Conservation (phyloP, 2,329 filamentous ascomycete species). For the Neobulgaria alba region DNA sequence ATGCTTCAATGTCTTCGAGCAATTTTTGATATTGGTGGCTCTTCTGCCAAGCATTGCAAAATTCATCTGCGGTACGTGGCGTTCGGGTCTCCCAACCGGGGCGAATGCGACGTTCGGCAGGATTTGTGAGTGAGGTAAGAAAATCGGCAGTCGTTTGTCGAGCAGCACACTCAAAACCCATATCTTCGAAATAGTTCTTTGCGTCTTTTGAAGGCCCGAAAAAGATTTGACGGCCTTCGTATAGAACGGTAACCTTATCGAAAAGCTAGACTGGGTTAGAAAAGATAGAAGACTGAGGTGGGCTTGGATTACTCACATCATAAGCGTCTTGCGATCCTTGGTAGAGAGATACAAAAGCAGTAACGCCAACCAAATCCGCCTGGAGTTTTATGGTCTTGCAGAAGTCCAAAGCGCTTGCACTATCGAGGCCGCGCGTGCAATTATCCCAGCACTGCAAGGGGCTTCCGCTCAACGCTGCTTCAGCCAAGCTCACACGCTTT, state of each 20-base stretch:
- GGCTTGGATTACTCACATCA: slow-evolving; percentile 32
- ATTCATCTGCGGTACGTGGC: slow-evolving; percentile 45
- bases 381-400: slow-evolving; percentile 55
- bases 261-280: slow-evolving; percentile 34
- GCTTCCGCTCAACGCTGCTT: slow-evolving; percentile 51
- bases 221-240: slow-evolving; percentile 62
- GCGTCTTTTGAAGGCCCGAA: slow-evolving; percentile 54
- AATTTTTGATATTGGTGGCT: slow-evolving; percentile 36
- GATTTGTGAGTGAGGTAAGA: slow-evolving; percentile 62
- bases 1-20: slow-evolving; percentile 40
- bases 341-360: slow-evolving; percentile 61
- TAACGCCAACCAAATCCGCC: slow-evolving; percentile 54
- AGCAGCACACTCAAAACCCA: slow-evolving; percentile 65
- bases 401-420: slow-evolving; percentile 64
- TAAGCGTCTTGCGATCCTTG: slow-evolving; percentile 62
- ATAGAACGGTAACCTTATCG: slow-evolving; percentile 59
- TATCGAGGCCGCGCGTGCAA: slow-evolving; percentile 63
- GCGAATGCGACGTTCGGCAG: slow-evolving; percentile 45
- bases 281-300: neutral
- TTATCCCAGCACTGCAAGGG: slow-evolving; percentile 69
- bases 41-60: slow-evolving; percentile 39
- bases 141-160: slow-evolving; percentile 51
- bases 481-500: slow-evolving; percentile 73
- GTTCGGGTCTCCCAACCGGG: slow-evolving; percentile 47
- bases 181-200: slow-evolving; percentile 55